Conservation (phyloP, 495 filamentous ascomycete species). For the Neurospora tetraspora region DNA sequence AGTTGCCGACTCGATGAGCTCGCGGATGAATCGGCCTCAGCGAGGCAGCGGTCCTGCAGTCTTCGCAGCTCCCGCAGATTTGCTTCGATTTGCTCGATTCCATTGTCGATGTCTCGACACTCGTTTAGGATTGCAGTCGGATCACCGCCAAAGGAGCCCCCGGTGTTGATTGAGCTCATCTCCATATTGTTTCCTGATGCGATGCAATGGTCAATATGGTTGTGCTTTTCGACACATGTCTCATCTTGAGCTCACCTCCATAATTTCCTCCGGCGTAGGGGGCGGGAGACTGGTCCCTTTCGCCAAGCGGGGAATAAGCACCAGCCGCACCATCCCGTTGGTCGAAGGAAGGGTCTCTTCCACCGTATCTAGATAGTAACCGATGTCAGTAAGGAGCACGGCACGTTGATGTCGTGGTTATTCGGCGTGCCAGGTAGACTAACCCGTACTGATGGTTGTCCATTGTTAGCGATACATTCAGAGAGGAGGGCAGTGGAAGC, state of each 20-base stretch:
- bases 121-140: slow-evolving; percentile 74
- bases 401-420: not conserved
- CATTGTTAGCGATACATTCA: slow-evolving; percentile 17
- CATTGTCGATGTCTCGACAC: slow-evolving; percentile 64
- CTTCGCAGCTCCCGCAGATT: slow-evolving; percentile 48
- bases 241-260: slow-evolving; percentile 32
- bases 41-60: slow-evolving; percentile 48
- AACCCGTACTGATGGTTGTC: slow-evolving; percentile 15
- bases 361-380: slow-evolving; percentile 29
- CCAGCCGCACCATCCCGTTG: slow-evolving; percentile 27
- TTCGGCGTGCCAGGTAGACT: slow-evolving; percentile 1
- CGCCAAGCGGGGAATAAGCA: slow-evolving; percentile 21
- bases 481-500: not conserved
- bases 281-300: slow-evolving; percentile 5
- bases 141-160: slow-evolving; percentile 35
- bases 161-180: slow-evolving; percentile 45
- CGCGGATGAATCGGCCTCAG: slow-evolving; percentile 47
- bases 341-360: slow-evolving; percentile 41
- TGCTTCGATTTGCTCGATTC: slow-evolving; percentile 62
- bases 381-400: slow-evolving; percentile 14
- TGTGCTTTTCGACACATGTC: not conserved
- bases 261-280: slow-evolving; percentile 20
- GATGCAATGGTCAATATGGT: slow-evolving; percentile 1
- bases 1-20: slow-evolving; percentile 43
- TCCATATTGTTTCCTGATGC: slow-evolving; percentile 43